phyloP scores from a whole-genome alignment of 441 rosid genomes.

The Gossypium trilobum region DNA sequence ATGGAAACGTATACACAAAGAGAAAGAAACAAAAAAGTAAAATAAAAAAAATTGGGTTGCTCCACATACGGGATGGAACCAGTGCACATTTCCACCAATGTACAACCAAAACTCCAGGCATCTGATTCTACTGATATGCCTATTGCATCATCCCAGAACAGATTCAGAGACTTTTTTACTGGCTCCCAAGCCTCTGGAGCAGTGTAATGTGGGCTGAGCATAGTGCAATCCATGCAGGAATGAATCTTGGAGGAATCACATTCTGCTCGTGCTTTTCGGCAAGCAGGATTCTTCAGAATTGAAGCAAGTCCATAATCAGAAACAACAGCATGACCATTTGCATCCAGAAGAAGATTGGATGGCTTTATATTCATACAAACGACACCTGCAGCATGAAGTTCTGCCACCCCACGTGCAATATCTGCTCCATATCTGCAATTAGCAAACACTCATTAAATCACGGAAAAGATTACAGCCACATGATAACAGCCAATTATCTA shows the following conservation, averaged over 20 bases:
- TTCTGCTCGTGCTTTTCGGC: conserved; percentile 64
- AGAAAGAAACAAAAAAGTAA: conserved; percentile 8
- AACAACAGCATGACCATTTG: conserved; percentile 74
- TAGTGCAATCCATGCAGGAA: conserved; percentile 79
- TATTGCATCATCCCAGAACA: conserved; percentile 91
- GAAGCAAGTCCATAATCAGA: conserved; percentile 92
- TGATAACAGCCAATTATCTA: neutral
- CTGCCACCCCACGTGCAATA: conserved; percentile 83
- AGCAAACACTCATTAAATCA: conserved; percentile 23
- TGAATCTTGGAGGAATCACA: conserved; percentile 59
- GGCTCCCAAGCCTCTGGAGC: conserved; percentile 99
- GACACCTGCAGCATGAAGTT: conserved; percentile 97
- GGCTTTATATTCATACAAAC: conserved; percentile 95
- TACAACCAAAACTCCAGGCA: conserved; percentile 99
- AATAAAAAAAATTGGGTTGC: conserved; percentile 13
- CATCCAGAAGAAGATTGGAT: conserved; percentile 83
- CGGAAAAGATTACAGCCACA: conserved; percentile 10
- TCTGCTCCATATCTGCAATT: conserved; percentile 89
- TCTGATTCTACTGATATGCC: conserved; percentile 90
- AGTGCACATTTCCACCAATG: conserved; percentile 99
- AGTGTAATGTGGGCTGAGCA: conserved; percentile 85
- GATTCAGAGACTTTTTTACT: conserved; percentile 68
- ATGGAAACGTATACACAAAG: neutral
- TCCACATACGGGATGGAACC: conserved; percentile 90
- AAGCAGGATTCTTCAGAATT: conserved; percentile 77